A percentile compares a stretch with the other conserved stretches of the same genome.
Conservation (phyloP, 148 eudicot species). For the Heliosperma pusillum region DNA sequence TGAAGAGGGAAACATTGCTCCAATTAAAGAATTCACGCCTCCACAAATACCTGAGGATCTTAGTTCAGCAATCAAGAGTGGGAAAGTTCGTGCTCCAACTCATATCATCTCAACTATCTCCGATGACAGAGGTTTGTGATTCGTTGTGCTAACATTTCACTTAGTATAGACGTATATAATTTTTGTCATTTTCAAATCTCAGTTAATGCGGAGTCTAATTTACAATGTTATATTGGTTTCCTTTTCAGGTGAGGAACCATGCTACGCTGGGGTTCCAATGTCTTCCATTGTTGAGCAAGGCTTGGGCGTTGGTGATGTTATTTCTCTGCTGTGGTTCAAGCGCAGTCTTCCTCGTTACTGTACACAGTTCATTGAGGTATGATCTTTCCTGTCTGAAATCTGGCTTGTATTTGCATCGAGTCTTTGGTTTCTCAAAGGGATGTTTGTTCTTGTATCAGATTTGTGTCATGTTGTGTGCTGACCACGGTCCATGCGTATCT, state of each 20-base stretch:
- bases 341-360: slow-evolving; percentile 98
- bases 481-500: slow-evolving; percentile 99
- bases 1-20: slow-evolving; percentile 66
- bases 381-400: slow-evolving; percentile 2
- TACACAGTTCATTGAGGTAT: slow-evolving; percentile 89
- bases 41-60: slow-evolving; percentile 99
- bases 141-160: slow-evolving; percentile 7
- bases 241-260: slow-evolving; percentile 86
- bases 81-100: slow-evolving; percentile 99
- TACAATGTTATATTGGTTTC: slow-evolving; percentile 6
- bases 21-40: slow-evolving; percentile 85
- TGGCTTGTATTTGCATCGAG: slow-evolving; percentile 6
- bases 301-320: slow-evolving; percentile 90
- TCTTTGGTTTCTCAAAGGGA: neutral
- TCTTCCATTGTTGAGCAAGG: slow-evolving; percentile 95
- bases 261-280: slow-evolving; percentile 98
- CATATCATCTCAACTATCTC: slow-evolving; percentile 97
- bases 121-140: slow-evolving; percentile 76
- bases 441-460: slow-evolving; percentile 45
- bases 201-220: slow-evolving; percentile 5
- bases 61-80: slow-evolving; percentile 83
- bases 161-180: neutral
- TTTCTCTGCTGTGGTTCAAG: slow-evolving; percentile 95
- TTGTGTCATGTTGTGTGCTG: slow-evolving; percentile 95
- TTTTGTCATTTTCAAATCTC: slow-evolving; percentile 1